A percentile compares a stretch with the other conserved stretches of the same genome.
phyloP scores from a whole-genome alignment of 371 early-diverging fungal genomes.

The Haplosporangium sp. region DNA sequence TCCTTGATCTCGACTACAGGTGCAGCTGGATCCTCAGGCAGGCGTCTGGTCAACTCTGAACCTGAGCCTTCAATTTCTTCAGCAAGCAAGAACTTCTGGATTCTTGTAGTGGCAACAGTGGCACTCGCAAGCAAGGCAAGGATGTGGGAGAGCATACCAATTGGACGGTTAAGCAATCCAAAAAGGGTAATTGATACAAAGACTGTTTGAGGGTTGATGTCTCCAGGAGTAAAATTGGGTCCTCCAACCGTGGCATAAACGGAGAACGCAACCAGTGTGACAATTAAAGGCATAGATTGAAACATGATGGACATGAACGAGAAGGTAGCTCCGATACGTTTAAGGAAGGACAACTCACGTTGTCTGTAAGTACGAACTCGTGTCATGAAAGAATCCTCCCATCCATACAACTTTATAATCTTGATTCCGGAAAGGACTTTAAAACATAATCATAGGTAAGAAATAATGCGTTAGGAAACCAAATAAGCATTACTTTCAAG shows the following conservation, averaged over 20 bases:
- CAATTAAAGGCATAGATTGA: slow-evolving; percentile 60
- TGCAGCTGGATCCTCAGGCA: slow-evolving; percentile 29
- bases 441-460: background rate
- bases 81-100: slow-evolving; percentile 70
- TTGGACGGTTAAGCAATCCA: slow-evolving; percentile 34
- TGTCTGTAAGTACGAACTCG: slow-evolving; percentile 37
- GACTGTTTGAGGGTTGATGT: slow-evolving; percentile 36
- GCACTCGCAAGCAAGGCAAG: slow-evolving; percentile 29
- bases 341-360: slow-evolving; percentile 40
- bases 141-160: slow-evolving; percentile 42
- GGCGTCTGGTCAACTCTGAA: slow-evolving; percentile 13
- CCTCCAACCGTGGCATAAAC: slow-evolving; percentile 50
- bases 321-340: slow-evolving; percentile 28
- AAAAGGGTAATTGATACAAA: slow-evolving; percentile 47
- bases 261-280: slow-evolving; percentile 35
- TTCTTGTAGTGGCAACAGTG: slow-evolving; percentile 55
- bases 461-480: background rate
- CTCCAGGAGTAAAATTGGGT: slow-evolving; percentile 23
- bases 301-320: slow-evolving; percentile 68
- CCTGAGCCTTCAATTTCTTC: slow-evolving; percentile 64
- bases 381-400: slow-evolving; percentile 56
- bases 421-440: slow-evolving; percentile 57
- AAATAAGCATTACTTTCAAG: background rate
- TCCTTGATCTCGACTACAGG: slow-evolving; percentile 44
- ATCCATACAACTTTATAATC: slow-evolving; percentile 62